Conservation (phyloP, 2,329 filamentous ascomycete species). For the Phyllosticta citrichinensis region DNA sequence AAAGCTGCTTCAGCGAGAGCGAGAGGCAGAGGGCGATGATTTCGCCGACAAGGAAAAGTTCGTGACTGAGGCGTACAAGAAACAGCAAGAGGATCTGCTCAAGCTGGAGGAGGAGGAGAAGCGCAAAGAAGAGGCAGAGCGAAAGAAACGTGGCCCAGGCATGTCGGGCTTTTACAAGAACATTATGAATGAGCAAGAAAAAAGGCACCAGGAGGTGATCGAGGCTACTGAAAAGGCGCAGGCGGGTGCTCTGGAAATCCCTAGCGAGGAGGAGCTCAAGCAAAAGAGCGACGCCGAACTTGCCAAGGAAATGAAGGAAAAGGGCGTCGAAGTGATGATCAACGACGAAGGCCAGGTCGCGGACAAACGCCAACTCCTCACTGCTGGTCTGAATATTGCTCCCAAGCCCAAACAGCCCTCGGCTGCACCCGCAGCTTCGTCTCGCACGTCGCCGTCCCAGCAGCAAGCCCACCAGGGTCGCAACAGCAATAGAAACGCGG, state of each 20-base stretch:
- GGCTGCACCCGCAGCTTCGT: conserved; percentile 15
- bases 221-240: conserved; percentile 47
- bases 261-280: conserved; percentile 27
- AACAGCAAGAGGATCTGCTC: conserved; percentile 66
- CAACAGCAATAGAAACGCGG: conserved; percentile 47
- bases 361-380: conserved; percentile 72
- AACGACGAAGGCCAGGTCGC: conserved; percentile 79
- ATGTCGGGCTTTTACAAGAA: conserved; percentile 73
- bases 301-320: conserved; percentile 57
- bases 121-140: conserved; percentile 53
- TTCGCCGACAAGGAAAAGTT: conserved; percentile 79
- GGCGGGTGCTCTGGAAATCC: conserved; percentile 20
- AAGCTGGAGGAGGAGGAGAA: conserved; percentile 63
- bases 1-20: conserved; percentile 66
- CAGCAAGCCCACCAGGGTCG: conserved; percentile 23
- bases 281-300: conserved; percentile 52
- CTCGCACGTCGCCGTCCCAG: conserved; percentile 15
- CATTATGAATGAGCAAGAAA: conserved; percentile 60
- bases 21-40: conserved; percentile 70
- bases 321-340: conserved; percentile 53
- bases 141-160: conserved; percentile 55
- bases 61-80: conserved; percentile 73
- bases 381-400: conserved; percentile 64
- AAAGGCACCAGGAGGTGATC: conserved; percentile 58
- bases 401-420: conserved; percentile 46